Evolutionary conservation across 345 rosid species (phyloP).

Genomic region (Cardamine occulta): DNA sequence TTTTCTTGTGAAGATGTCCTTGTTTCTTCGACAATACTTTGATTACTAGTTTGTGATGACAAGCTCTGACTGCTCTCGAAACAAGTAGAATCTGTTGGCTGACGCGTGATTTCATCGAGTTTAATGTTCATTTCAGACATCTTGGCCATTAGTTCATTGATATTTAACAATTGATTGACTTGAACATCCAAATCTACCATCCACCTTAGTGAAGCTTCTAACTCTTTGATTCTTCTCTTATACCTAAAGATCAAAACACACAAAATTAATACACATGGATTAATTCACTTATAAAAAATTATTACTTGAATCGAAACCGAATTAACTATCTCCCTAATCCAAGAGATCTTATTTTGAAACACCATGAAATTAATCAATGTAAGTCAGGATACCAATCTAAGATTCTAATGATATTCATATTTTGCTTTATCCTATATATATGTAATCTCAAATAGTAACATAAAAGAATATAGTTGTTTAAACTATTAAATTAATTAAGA

Average conservation of each 20-base stretch:
- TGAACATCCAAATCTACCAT: conserved; percentile 38
- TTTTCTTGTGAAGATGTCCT: background rate
- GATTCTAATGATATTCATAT: background rate
- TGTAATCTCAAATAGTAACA: background rate
- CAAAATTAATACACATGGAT: background rate
- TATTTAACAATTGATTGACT: conserved; percentile 25
- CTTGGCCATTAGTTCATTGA: conserved; percentile 22
- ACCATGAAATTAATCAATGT: background rate
- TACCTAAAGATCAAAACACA: conserved; percentile 17
- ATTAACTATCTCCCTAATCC: background rate
- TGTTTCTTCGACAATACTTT: background rate
- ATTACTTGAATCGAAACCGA: background rate
- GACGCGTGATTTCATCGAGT: conserved; percentile 22
- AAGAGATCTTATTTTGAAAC: background rate
- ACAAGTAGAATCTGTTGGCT: conserved; percentile 12
- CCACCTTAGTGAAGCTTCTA: conserved; percentile 41
- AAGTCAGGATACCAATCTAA: background rate
- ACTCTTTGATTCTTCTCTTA: conserved; percentile 32
- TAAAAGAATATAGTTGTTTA: background rate
- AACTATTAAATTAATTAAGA: background rate
- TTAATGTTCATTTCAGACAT: conserved; percentile 37
- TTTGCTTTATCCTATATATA: background rate
- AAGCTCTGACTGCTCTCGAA: background rate
- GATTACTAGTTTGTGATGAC: conserved; percentile 11
- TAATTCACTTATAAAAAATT: too few species aligned